Evolutionary conservation across 1,284 basidiomycete species (phyloP).

Genomic region (Bjerkandera adusta): DNA sequence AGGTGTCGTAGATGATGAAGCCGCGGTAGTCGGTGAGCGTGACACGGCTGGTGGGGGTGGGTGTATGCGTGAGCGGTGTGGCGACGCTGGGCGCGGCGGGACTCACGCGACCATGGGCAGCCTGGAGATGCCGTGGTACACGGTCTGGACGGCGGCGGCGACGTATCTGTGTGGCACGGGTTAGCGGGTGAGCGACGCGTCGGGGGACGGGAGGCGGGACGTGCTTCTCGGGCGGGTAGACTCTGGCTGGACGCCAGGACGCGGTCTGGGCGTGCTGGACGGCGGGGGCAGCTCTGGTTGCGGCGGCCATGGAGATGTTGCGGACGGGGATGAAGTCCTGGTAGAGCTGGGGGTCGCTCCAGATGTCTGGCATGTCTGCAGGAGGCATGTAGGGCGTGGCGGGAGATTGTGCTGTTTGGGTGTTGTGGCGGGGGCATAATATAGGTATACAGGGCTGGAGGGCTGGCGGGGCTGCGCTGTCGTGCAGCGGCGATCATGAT

Average conservation of each 20-base stretch:
- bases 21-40: conserved; percentile 49
- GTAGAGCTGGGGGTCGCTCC: conserved; percentile 12
- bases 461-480: no score
- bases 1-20: conserved; percentile 46
- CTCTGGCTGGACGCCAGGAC: conserved; percentile 10
- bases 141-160: conserved; percentile 43
- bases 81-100: conserved; percentile 2
- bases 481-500: no score
- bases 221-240: conserved; percentile 25
- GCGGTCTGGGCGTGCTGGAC: conserved; percentile 4
- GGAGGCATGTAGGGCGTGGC: neutral
- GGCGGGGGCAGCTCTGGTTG: neutral
- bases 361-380: neutral
- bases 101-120: conserved; percentile 55
- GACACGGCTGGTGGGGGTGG: conserved; percentile 29
- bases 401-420: no score
- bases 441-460: no score
- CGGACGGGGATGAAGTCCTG: conserved; percentile 9
- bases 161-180: conserved; percentile 36
- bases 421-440: no score
- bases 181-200: conserved; percentile 2
- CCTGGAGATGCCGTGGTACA: conserved; percentile 38
- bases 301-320: conserved; percentile 11
- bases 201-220: conserved; percentile 1
- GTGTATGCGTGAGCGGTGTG: conserved; percentile 30